phyloP scores from a whole-genome alignment of 2,329 filamentous ascomycete species.

The Dothidotthia symphoricarpi region DNA sequence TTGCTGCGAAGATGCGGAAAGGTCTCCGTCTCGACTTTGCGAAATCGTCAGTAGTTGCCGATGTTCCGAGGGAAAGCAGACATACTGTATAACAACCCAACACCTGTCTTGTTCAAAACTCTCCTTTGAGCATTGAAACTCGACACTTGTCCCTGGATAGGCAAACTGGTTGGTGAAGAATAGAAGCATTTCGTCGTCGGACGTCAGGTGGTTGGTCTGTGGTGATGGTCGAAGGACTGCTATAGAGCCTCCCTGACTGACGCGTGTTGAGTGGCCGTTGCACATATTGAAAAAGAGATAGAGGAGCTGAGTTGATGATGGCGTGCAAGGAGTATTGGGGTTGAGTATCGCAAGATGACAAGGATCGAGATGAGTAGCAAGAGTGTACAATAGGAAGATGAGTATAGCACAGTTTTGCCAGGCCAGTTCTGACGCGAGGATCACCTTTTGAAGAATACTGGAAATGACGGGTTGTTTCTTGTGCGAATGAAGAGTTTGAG shows the following conservation, averaged over 20 bases:
- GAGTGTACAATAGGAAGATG: neutral
- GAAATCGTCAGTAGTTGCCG: neutral
- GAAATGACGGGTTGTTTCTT: neutral
- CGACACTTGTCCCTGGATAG: slow-evolving; percentile 25
- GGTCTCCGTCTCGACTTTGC: slow-evolving; percentile 33
- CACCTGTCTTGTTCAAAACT: slow-evolving; percentile 7
- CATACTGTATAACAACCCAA: slow-evolving; percentile 37
- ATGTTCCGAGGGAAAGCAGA: neutral
- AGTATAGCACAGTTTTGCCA: neutral
- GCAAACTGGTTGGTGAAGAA: slow-evolving; percentile 31
- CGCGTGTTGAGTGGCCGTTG: slow-evolving; percentile 29
- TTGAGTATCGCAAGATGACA: no score
- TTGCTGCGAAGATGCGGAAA: slow-evolving; percentile 12
- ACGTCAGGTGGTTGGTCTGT: slow-evolving; percentile 6
- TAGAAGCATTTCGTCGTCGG: slow-evolving; percentile 24
- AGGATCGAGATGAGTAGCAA: neutral
- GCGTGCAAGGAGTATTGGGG: neutral
- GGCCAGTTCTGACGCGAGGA: neutral
- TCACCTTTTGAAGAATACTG: neutral
- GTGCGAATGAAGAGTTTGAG: slow-evolving; percentile 2
- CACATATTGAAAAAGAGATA: slow-evolving; percentile 22
- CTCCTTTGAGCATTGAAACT: slow-evolving; percentile 24
- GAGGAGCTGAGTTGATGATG: slow-evolving; percentile 1
- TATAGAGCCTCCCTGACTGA: slow-evolving; percentile 39
- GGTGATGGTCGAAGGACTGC: slow-evolving; percentile 27